Percentiles rank a stretch among this genome's conserved stretches.
Conservation (phyloP, 169 alveolate genomes). For the Theileria annulata region DNA sequence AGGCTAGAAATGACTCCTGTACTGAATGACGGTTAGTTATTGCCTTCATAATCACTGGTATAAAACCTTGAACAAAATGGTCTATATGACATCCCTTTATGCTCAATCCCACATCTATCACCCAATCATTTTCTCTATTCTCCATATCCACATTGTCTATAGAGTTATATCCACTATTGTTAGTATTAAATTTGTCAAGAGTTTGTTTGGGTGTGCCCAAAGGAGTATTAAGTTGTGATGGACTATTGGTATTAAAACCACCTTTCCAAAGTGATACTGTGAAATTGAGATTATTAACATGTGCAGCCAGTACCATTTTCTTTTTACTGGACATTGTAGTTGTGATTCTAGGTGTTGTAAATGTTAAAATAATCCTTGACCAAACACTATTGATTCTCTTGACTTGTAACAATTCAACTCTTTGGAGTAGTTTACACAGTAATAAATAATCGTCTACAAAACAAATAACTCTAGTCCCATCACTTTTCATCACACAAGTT, state of each 20-base stretch:
- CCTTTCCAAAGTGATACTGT: slow-evolving; percentile 18
- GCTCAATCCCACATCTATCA: slow-evolving; percentile 56
- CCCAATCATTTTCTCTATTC: slow-evolving; percentile 39
- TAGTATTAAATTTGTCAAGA: neutral
- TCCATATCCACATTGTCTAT: neutral
- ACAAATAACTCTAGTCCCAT: slow-evolving; percentile 14
- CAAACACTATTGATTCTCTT: slow-evolving; percentile 20
- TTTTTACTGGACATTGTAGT: slow-evolving; percentile 71
- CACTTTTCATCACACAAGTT: slow-evolving; percentile 3
- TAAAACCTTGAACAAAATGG: slow-evolving; percentile 86
- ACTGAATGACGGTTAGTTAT: slow-evolving; percentile 70
- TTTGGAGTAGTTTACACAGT: neutral
- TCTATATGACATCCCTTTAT: slow-evolving; percentile 80
- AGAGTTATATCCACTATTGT: no score
- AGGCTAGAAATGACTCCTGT: slow-evolving; percentile 69
- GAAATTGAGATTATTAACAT: slow-evolving; percentile 54
- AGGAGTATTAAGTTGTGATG: neutral
- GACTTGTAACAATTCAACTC: slow-evolving; percentile 6
- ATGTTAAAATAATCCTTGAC: slow-evolving; percentile 59
- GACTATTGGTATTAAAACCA: neutral
- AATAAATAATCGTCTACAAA: slow-evolving; percentile 6
- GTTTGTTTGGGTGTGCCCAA: neutral
- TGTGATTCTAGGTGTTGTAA: slow-evolving; percentile 72
- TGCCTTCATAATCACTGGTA: slow-evolving; percentile 85
- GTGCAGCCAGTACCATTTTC: slow-evolving; percentile 73